Evolutionary conservation across 306 rosid species (phyloP).

Genomic region (cucumber (Cucumis sativus)): DNA sequence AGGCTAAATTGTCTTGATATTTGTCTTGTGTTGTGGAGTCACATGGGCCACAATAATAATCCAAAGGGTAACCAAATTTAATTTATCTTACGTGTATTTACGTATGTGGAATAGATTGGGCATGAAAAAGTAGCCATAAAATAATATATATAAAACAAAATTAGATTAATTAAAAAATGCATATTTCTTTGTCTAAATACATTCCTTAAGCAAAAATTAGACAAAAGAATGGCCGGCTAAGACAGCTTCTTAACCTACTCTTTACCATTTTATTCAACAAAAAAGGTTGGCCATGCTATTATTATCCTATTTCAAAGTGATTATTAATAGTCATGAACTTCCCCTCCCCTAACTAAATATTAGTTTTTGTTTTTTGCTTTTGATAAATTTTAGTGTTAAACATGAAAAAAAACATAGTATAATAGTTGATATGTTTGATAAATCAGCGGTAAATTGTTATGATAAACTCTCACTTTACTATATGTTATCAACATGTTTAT

Average conservation of each 20-base stretch:
- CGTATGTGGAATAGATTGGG: slow-evolving; percentile 15
- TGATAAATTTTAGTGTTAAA: too few species aligned
- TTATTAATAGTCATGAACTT: not conserved
- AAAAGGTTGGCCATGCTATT: not conserved
- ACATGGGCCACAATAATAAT: slow-evolving; percentile 22
- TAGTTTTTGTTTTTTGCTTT: too few species aligned
- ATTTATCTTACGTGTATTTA: slow-evolving; percentile 14
- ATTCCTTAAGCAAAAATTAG: slow-evolving; percentile 40
- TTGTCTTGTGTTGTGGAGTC: slow-evolving; percentile 29
- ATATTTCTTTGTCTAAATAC: slow-evolving; percentile 25
- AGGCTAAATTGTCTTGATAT: slow-evolving; percentile 12
- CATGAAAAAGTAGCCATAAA: slow-evolving; percentile 24
- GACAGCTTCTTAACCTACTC: slow-evolving; percentile 75
- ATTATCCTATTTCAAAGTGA: not conserved
- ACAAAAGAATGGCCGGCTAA: slow-evolving; percentile 87
- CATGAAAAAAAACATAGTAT: too few species aligned
- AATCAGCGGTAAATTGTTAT: too few species aligned
- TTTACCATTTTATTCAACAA: slow-evolving; percentile 15
- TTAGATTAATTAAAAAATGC: slow-evolving; percentile 22
- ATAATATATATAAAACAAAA: slow-evolving; percentile 21
- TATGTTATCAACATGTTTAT: not conserved
- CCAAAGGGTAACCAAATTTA: slow-evolving; percentile 11
- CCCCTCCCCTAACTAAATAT: not conserved
- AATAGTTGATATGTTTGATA: too few species aligned
- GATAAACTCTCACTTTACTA: too few species aligned